Evolutionary conservation across 148 eudicot species (phyloP).

Genomic region (Chenopodium quinoa): DNA sequence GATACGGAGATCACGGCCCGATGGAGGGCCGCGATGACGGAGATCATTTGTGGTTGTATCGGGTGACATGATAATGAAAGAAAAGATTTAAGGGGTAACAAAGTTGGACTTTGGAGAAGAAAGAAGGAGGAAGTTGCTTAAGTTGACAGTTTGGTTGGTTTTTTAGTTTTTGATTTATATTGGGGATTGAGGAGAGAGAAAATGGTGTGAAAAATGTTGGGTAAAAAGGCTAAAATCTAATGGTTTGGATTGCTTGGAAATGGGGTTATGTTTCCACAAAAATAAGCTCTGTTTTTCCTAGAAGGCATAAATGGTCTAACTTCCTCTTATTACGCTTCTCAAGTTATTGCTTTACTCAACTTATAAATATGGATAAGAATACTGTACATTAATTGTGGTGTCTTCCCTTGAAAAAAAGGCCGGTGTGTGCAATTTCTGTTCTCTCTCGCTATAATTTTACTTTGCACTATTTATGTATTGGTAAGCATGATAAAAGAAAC

Average conservation of each 20-base stretch:
- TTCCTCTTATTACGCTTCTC: neutral
- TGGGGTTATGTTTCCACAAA: neutral
- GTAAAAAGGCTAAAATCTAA: neutral
- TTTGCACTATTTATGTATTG: too few species aligned
- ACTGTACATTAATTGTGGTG: too few species aligned
- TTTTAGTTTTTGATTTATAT: too few species aligned
- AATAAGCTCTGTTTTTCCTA: neutral
- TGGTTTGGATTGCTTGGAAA: neutral
- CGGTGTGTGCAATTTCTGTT: too few species aligned
- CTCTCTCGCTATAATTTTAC: too few species aligned
- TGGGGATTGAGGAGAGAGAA: too few species aligned
- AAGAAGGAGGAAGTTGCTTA: conserved; percentile 14
- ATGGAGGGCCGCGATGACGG: conserved; percentile 3
- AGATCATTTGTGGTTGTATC: neutral
- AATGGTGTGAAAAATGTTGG: neutral
- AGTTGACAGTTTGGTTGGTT: conserved; percentile 12
- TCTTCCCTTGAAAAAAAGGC: too few species aligned
- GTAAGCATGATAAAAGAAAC: too few species aligned
- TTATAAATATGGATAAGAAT: neutral
- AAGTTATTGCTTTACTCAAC: neutral
- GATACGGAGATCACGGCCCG: neutral
- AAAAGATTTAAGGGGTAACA: too few species aligned
- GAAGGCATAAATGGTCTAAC: neutral
- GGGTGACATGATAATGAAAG: conserved; percentile 7
- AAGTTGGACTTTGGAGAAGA: neutral